phyloP scores from a whole-genome alignment of 805 yeast species.

The Zygoascus flipseniorum region DNA sequence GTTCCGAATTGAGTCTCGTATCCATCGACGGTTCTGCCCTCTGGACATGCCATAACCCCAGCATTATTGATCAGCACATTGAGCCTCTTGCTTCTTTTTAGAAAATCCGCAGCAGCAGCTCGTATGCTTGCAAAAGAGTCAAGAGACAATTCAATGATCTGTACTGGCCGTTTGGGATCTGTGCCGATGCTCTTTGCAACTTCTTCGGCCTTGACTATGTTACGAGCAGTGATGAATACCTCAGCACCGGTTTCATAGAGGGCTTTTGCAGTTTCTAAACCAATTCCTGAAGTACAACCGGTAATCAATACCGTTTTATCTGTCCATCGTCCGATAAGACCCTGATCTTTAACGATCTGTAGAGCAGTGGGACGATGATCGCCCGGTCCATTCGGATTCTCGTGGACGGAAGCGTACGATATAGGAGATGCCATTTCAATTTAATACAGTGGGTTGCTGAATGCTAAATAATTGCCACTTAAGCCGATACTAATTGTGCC shows the following conservation, averaged over 20 bases:
- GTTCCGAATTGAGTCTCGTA: constrained; percentile 77
- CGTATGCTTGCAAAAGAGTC: neutral
- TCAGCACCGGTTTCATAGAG: neutral
- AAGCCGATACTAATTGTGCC: too few relatives aligned
- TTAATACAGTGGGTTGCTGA: neutral
- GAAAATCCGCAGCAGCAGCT: neutral
- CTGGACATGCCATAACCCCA: constrained; percentile 53
- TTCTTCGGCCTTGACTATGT: neutral
- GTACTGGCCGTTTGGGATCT: neutral
- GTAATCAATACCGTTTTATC: constrained; percentile 6
- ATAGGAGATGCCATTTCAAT: too few relatives aligned
- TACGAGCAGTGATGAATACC: neutral
- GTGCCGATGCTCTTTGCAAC: neutral
- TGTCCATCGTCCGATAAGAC: too few relatives aligned
- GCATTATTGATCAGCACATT: constrained; percentile 70
- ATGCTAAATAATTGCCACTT: neutral
- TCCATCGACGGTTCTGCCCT: constrained; percentile 49
- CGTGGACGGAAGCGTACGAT: too few relatives aligned
- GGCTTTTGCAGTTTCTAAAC: constrained; percentile 8
- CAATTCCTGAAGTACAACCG: constrained; percentile 12
- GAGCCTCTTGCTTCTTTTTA: constrained; percentile 23
- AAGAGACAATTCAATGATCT: neutral
- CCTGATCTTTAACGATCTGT: too few relatives aligned
- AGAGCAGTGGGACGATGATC: too few relatives aligned
- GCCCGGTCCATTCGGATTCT: too few relatives aligned